Conservation (phyloP, 176 grass and related monocot genomes). For the Rhynchospora breviuscula region DNA sequence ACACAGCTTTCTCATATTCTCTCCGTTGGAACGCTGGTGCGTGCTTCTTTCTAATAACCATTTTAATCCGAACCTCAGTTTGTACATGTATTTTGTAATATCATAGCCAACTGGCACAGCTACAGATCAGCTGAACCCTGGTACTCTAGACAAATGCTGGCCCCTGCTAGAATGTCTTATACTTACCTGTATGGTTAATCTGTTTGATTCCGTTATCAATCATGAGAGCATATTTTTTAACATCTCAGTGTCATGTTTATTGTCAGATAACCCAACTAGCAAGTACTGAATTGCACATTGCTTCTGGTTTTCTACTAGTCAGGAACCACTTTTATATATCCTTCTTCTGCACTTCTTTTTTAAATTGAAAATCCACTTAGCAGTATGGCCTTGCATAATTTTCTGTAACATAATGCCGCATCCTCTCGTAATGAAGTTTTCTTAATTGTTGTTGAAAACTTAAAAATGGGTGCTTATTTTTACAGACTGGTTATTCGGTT, state of each 20-base stretch:
- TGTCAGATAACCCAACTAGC: not conserved
- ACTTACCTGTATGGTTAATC: not conserved
- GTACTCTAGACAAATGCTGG: not conserved
- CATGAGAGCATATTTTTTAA: not conserved
- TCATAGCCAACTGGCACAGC: not conserved
- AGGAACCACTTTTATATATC: not conserved
- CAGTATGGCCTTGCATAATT: not conserved
- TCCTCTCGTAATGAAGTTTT: not conserved
- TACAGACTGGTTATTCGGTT: constrained; percentile 94
- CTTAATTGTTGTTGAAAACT: constrained; percentile 13
- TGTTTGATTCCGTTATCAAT: not conserved
- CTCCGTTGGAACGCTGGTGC: constrained; percentile 92
- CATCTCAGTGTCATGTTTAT: not conserved
- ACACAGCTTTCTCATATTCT: constrained; percentile 88
- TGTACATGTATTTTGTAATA: constrained; percentile 3
- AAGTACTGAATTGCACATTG: not conserved
- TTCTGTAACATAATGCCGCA: not conserved
- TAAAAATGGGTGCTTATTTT: not conserved
- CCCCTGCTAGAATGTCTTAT: not conserved
- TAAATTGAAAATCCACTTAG: not conserved
- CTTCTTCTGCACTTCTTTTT: not conserved
- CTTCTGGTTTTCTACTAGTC: not conserved
- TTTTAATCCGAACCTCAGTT: constrained; percentile 4
- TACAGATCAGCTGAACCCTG: not conserved
- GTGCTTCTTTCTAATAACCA: constrained; percentile 3